Evolutionary conservation across 2,329 filamentous ascomycete genomes (phyloP), one percentile per base, ranked within the genome.

Genomic region (Juglanconis juglandina): DNA sequence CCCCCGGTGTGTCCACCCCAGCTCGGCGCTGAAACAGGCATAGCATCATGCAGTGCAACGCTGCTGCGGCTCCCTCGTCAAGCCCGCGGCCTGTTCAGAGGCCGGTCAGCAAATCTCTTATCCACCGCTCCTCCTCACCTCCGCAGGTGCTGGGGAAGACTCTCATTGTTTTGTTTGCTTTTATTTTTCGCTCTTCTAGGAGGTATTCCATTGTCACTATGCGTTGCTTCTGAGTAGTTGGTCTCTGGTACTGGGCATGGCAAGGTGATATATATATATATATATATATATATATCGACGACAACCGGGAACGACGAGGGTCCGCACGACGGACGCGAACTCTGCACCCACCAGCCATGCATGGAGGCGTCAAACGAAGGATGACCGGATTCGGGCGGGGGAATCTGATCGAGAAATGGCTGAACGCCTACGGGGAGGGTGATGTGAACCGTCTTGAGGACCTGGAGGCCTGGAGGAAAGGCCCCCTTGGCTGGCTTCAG

Each of bases 1-100:
- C n/a, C 0, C 84, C 87, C 2, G 37, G 30, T n/a, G 39, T 42
- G 39, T 42, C 14, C 10, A 13, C 39, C 39, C 39, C 53, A 56
- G 53, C 53, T 56, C 13, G 46, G 14, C 24, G 50, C 58, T 55
- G 44, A 53, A 63, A 51, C 49, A n/a, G 61, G 61, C 44, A 58
- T 60, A 53, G 61, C 58, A 54, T 48, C 49, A 52, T 63, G 61
- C 61, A 63, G 50, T 57, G 39, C 53, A 8, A 63, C 54, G 47
- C 50, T 53, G 53, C 60, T 47, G 44, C 57, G 53, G 60, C 53
- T 56, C 53, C 60, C 39, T 32, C 32, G 3, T 14, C 17, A 13
- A 53, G 44, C 35, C 53, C 30, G 33, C 10, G 34, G n/a, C 35
- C 3, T 32, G 48, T 46, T 8, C 6, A 11, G 37, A 17, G 52